Evolutionary conservation across 164 flowering plant genomes (phyloP), one percentile per base, ranked within the genome.

Genomic region (Nelumbo lutea): DNA sequence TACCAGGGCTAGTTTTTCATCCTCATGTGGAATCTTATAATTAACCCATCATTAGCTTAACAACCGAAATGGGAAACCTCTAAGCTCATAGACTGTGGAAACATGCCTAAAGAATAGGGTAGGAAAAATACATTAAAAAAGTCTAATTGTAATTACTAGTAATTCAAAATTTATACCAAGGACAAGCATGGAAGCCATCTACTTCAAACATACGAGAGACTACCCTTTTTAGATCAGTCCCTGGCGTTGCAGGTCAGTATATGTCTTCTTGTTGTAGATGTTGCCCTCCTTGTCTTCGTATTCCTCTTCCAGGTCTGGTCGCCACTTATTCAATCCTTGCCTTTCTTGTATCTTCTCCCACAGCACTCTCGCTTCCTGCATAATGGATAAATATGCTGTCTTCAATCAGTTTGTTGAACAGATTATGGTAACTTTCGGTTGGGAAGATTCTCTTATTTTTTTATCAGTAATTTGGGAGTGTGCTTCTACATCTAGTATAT

Each of bases 231-330:
- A 95, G 4, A 95, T 84, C 77, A 96, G 79, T 27, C 99, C 98
- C 73, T 96, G 99, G 58, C 99, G 97, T 75, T 91, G 98, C 63
- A 96, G 81, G 84, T 96, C 99, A n/a, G 93, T 85, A 68, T 78
- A 96, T 1, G 99, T 93, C 83, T 93, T 93, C 84, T 90, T 96
- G 89, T 91, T 93, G 79, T 96, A 96, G 61, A 93, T 96, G 81
- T 96, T 96, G 15, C 99, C 98, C 77, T 96, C 99, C 69, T 72
- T 84, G 76, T 96, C 99, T 77, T 96, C 99, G 27, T 91, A 96
- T 70, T 96, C 99, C 73, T 96, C 99, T 78, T 96, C 99, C 59
- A 91, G 89, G 55, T 96, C 98, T 2, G 99, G 99, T 58, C 98
- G 85, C 99, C 99, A 96, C 77, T 96, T 93, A 73, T 87, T 85